These are phyloP conservation scores for Trypanosoma rangeli DNA, from an alignment of 208 protist species.

Conservation along the genomic window DNA sequence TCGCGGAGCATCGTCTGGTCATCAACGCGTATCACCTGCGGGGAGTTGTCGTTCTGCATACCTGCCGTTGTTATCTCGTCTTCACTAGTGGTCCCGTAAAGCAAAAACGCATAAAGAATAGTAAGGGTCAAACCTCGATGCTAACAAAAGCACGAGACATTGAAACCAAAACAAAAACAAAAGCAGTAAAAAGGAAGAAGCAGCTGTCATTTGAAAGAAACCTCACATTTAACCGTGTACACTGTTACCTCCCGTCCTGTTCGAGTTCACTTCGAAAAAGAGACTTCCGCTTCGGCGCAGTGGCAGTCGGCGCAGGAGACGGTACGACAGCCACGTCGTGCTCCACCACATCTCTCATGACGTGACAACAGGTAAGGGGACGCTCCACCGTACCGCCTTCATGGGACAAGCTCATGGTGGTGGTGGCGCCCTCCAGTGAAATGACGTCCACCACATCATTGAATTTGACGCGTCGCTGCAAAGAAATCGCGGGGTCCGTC, in stretches of 20 bases:
- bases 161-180: not conserved
- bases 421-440: not conserved
- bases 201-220: not conserved
- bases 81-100: not conserved
- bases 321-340: conserved; percentile 9
- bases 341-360: conserved; percentile 63
- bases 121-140: not conserved
- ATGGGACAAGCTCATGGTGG: not conserved
- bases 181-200: not conserved
- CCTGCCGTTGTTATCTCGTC: conserved; percentile 4
- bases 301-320: not conserved
- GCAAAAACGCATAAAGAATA: not conserved
- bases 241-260: not conserved
- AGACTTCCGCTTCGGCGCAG: conserved; percentile 45
- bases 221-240: not conserved
- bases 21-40: conserved; percentile 4
- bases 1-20: conserved; percentile 19
- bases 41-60: conserved; percentile 3
- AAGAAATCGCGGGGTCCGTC: not conserved
- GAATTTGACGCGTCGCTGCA: conserved; percentile 39
- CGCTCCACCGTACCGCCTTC: not conserved
- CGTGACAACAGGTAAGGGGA: conserved; percentile 1
- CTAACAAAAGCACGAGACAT: not conserved
- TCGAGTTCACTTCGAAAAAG: conserved; percentile 43
- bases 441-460: conserved; percentile 32